Evolutionary conservation across 148 eudicot species (phyloP), one percentile per base, ranked within the genome.

Genomic region (Camellia lanceoleosa): DNA sequence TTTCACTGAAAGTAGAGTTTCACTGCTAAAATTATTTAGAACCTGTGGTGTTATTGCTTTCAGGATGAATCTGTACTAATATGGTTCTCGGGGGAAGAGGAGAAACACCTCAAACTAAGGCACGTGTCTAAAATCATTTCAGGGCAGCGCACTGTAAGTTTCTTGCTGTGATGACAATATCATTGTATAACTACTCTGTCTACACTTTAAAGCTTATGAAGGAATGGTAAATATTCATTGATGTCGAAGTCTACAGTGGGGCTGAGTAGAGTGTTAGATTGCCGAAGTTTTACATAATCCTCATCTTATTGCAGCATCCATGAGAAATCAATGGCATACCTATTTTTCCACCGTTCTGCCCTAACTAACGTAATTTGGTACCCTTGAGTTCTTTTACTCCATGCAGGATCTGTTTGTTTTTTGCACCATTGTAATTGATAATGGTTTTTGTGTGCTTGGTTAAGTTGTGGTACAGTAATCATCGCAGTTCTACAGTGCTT

Each of bases 1-100:
- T 78, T 7, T 13, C 6, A 71, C 47, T 60, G 18, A 18, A n/a
- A 55, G 30, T 59, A 7, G 60, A n/a, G 67, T 69, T 61, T 77
- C 61, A 47, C 72, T 47, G 12, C 65, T 60, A 46, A 44, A 38
- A 67, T 9, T 23, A 23, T 54, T 54, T 19, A 23, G 11, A 51
- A 58, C 42, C 75, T 60, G 19, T 56, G 60, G 5, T 79, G 41
- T 61, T 82, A 47, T 62, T 82, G 61, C 62, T 89, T 85, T 76
- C 91, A 95, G 97, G 97, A 95, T 83, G 98, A 93, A 83, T 88
- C 96, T 82, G 87, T 86, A 76, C 85, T 95, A 77, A 89, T 95
- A 84, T 95, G 98, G 98, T 88, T 90, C 80, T 95, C 98, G 16
- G 96, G 97, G 41, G 93, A 93, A 84, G 98, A 95, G 84, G 98